These are phyloP conservation scores for Lodderomyces metapsilosis DNA, from an alignment of 1,139 yeast species.

Conservation along the genomic window DNA sequence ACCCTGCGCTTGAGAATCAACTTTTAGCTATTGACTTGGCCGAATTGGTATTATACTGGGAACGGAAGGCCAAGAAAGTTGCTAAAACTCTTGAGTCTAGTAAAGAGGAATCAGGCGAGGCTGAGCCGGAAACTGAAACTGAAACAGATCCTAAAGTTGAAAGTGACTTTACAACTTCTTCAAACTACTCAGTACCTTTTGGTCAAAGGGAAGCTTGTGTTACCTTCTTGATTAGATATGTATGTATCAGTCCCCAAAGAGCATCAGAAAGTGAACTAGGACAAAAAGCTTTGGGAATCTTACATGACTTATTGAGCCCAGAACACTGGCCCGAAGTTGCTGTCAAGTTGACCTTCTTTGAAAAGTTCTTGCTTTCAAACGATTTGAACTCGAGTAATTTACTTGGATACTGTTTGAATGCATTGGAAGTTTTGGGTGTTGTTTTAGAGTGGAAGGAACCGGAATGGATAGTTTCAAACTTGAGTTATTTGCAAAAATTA, in stretches of 20 bases:
- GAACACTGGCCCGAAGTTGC: conserved; percentile 84
- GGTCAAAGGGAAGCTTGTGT: conserved; percentile 87
- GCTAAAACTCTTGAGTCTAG: conserved; percentile 13
- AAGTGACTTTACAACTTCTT: conserved; percentile 39
- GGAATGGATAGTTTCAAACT: conserved; percentile 73
- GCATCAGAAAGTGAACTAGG: conserved; percentile 85
- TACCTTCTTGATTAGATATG: conserved; percentile 84
- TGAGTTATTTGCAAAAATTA: conserved; percentile 65
- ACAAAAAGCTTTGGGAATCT: conserved; percentile 71
- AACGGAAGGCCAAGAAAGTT: conserved; percentile 42
- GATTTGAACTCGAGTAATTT: conserved; percentile 64
- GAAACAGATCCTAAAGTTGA: conserved; percentile 7
- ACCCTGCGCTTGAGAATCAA: conserved; percentile 81
- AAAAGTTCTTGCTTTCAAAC: conserved; percentile 75
- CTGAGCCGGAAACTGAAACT: conserved; percentile 19
- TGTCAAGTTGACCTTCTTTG: conserved; percentile 82
- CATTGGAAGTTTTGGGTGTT: conserved; percentile 86
- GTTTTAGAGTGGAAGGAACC: conserved; percentile 75
- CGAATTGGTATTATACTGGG: conserved; percentile 86
- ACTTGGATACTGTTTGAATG: conserved; percentile 80
- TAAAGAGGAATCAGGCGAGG: conserved; percentile 12
- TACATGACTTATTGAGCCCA: conserved; percentile 70
- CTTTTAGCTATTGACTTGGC: conserved; percentile 86
- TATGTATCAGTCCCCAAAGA: conserved; percentile 83
- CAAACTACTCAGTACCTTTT: conserved; percentile 62